Conservation (phyloP, 176 grass and related monocot genomes). For the Carex cristatella region DNA sequence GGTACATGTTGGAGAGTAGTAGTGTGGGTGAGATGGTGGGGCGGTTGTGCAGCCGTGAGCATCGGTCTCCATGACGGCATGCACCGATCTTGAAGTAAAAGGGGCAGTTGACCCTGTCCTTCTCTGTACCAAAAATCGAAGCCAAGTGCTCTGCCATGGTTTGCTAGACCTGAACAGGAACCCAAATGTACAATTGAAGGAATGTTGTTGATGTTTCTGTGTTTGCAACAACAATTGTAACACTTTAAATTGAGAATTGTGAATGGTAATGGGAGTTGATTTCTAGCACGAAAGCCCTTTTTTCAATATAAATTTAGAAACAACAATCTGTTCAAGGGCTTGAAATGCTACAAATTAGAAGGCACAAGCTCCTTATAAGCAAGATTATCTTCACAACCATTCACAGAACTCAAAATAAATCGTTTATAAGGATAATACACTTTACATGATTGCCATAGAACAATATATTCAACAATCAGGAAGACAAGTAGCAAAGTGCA, state of each 20-base stretch:
- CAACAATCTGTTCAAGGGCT: background rate
- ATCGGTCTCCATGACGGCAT: conserved; percentile 27
- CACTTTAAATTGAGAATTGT: background rate
- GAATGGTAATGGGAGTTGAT: background rate
- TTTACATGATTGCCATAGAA: background rate
- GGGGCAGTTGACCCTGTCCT: conserved; percentile 30
- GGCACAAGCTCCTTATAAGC: background rate
- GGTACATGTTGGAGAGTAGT: conserved; percentile 27
- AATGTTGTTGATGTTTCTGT: background rate
- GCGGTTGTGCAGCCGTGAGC: conserved; percentile 22
- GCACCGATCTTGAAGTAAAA: conserved; percentile 35
- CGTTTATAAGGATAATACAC: background rate
- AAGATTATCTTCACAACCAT: background rate
- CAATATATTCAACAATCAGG: background rate
- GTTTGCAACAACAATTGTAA: background rate
- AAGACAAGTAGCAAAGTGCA: background rate
- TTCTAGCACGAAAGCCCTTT: background rate
- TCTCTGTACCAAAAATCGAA: conserved; percentile 24
- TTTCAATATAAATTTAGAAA: background rate
- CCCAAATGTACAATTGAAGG: background rate
- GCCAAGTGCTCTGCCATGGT: conserved; percentile 25
- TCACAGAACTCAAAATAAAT: background rate
- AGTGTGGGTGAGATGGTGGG: conserved; percentile 31
- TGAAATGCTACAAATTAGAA: background rate
- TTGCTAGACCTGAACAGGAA: conserved; percentile 6